These are phyloP conservation scores for Dothiorella sarmentorum DNA, from an alignment of 2,329 filamentous ascomycete species.

Conservation along the genomic window DNA sequence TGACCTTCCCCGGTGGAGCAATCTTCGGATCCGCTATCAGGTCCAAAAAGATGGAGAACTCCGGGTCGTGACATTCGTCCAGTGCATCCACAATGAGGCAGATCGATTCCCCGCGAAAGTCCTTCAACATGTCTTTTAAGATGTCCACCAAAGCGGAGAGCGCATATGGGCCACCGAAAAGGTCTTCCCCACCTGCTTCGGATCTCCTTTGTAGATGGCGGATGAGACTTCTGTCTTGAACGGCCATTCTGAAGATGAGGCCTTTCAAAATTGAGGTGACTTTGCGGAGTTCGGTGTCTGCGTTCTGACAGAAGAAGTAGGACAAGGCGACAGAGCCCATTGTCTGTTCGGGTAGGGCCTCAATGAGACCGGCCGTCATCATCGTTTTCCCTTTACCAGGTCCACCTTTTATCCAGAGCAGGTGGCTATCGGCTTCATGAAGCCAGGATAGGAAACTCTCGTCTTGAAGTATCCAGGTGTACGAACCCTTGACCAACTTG, in stretches of 20 bases:
- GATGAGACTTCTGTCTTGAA: conserved; percentile 20
- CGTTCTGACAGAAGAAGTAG: conserved; percentile 28
- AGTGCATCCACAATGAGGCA: conserved; percentile 31
- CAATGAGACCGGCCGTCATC: conserved; percentile 29
- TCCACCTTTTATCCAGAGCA: conserved; percentile 42
- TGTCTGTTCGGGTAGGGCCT: conserved; percentile 19
- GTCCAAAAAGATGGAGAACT: neutral
- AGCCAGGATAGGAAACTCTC: conserved; percentile 26
- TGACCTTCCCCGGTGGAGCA: neutral
- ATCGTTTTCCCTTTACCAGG: conserved; percentile 36
- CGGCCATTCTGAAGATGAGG: conserved; percentile 27
- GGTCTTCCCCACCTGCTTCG: conserved; percentile 20
- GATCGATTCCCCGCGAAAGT: conserved; percentile 19
- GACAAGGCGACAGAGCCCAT: conserved; percentile 5
- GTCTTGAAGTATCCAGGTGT: conserved; percentile 26
- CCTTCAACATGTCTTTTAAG: conserved; percentile 22
- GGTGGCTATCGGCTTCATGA: conserved; percentile 23
- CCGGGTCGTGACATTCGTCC: conserved; percentile 27
- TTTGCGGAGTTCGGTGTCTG: conserved; percentile 28
- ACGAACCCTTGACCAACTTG: conserved; percentile 21
- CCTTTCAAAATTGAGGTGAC: conserved; percentile 25
- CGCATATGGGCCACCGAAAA: conserved; percentile 19
- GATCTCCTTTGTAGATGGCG: conserved; percentile 19
- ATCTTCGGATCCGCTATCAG: neutral
- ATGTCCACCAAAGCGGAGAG: conserved; percentile 24